These are phyloP conservation scores for Aspergillus fijiensis DNA, from an alignment of 2,329 filamentous ascomycete genomes.

Conservation along the genomic window DNA sequence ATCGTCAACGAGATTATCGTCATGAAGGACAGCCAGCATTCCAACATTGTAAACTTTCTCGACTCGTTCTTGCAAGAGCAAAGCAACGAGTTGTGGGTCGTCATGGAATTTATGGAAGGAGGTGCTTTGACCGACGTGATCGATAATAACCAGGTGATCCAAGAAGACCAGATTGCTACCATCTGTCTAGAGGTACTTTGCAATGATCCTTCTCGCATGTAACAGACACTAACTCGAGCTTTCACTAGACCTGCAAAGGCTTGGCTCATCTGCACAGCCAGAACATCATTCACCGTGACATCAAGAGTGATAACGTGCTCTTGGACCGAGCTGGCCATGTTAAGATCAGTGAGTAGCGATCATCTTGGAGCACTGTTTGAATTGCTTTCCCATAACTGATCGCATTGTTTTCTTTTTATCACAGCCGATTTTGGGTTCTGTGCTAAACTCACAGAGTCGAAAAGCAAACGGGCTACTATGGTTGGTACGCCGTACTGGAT, in stretches of 20 bases:
- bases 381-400: background rate
- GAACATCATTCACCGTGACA: slow-evolving; percentile 97
- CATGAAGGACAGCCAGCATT: slow-evolving; percentile 98
- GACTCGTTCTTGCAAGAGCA: slow-evolving; percentile 96
- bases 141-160: slow-evolving; percentile 92
- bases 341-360: slow-evolving; percentile 82
- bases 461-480: slow-evolving; percentile 98
- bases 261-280: slow-evolving; percentile 91
- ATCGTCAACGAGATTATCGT: slow-evolving; percentile 99
- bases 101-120: slow-evolving; percentile 99
- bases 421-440: slow-evolving; percentile 99
- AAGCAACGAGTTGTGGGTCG: slow-evolving; percentile 94
- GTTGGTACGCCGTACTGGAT: slow-evolving; percentile 99
- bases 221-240: slow-evolving; percentile 16
- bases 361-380: background rate
- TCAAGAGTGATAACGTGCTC: slow-evolving; percentile 98
- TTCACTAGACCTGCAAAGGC: slow-evolving; percentile 81
- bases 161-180: slow-evolving; percentile 95
- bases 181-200: slow-evolving; percentile 86
- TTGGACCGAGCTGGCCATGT: slow-evolving; percentile 92
- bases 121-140: slow-evolving; percentile 97
- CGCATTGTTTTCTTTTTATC: background rate
- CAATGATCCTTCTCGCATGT: background rate
- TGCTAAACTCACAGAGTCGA: slow-evolving; percentile 94
- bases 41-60: slow-evolving; percentile 98